Evolutionary conservation across 768 basidiomycete genomes (phyloP).

Genomic region (Phylloporus arenicola): DNA sequence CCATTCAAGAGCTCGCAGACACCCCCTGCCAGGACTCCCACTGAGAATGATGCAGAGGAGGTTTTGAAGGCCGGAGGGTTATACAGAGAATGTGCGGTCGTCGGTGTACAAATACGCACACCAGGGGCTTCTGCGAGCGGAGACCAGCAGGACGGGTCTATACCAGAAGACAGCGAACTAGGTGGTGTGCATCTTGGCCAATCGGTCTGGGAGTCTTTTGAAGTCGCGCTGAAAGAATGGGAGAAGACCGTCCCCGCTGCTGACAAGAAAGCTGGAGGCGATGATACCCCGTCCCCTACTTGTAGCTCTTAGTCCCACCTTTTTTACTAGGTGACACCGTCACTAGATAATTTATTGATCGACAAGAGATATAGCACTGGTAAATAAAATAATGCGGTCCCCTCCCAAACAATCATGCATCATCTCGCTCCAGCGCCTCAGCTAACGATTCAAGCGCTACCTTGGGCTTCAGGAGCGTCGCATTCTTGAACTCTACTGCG

Average conservation of each 20-base stretch:
- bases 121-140: conserved; percentile 20
- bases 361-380: conserved; percentile 5
- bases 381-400: conserved; percentile 27
- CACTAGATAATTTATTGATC: conserved; percentile 23
- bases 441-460: conserved; percentile 42
- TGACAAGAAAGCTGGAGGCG: conserved; percentile 15
- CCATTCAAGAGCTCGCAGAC: conserved; percentile 56
- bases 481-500: conserved; percentile 43
- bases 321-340: conserved; percentile 3
- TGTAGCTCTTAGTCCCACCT: conserved; percentile 11
- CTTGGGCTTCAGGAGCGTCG: conserved; percentile 48
- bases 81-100: conserved; percentile 72
- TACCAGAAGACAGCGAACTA: conserved; percentile 61
- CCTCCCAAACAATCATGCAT: too few relatives aligned
- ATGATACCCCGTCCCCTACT: conserved; percentile 19
- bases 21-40: conserved; percentile 3
- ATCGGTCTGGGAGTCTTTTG: conserved; percentile 74
- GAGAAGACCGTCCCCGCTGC: conserved; percentile 35
- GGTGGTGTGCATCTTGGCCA: conserved; percentile 66
- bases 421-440: conserved; percentile 27
- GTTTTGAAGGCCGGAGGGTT: conserved; percentile 73
- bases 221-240: conserved; percentile 62
- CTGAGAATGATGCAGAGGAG: conserved; percentile 41
- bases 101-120: conserved; percentile 38
- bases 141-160: conserved; percentile 30